Conservation (phyloP, 2,329 filamentous ascomycete genomes). For the Zymoseptoria ardabiliae region DNA sequence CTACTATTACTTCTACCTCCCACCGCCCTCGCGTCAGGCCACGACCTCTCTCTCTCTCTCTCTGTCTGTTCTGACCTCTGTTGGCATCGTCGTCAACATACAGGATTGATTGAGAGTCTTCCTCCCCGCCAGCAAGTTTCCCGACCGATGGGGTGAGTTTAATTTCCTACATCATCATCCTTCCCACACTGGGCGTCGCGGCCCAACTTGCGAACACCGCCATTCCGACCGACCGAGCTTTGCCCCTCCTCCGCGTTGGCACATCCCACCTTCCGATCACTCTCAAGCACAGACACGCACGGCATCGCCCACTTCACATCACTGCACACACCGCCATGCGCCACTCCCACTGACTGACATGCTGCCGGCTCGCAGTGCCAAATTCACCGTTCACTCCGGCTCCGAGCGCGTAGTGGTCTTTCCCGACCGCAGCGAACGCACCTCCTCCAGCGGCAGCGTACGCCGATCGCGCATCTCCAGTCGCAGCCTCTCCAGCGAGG, state of each 20-base stretch:
- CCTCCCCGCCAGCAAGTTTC: background rate
- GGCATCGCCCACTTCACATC: background rate
- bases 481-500: constrained; percentile 21
- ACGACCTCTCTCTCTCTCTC: background rate
- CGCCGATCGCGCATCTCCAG: constrained; percentile 24
- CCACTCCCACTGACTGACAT: background rate
- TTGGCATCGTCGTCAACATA: background rate
- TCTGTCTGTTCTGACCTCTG: background rate
- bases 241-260: background rate
- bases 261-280: background rate
- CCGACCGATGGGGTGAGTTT: background rate
- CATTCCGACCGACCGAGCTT: background rate
- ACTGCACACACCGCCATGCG: background rate
- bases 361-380: constrained; percentile 19
- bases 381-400: constrained; percentile 18
- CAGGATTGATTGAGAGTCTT: background rate
- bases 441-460: constrained; percentile 26
- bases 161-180: background rate
- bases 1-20: background rate
- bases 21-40: background rate
- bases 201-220: background rate
- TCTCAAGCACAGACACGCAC: background rate
- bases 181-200: background rate
- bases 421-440: constrained; percentile 13
- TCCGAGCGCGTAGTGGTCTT: constrained; percentile 22